Conservation (phyloP, 495 filamentous ascomycete genomes). For the Aspergillus egyptiacus region DNA sequence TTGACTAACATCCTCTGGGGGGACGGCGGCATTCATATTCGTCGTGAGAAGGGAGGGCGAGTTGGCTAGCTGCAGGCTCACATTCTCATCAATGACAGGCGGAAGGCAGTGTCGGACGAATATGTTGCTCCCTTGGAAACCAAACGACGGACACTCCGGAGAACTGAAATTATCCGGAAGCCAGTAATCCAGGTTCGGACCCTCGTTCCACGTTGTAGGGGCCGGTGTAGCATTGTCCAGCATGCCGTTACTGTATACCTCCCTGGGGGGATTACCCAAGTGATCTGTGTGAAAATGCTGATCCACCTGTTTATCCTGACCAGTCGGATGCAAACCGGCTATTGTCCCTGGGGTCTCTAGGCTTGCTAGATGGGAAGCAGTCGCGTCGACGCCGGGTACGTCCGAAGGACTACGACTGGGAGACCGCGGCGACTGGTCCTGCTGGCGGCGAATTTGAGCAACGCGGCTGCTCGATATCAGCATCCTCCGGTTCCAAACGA, state of each 20-base stretch:
- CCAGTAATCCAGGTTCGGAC: slow-evolving; percentile 36
- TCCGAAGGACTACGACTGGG: slow-evolving; percentile 14
- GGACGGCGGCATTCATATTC: slow-evolving; percentile 18
- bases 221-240: slow-evolving; percentile 5
- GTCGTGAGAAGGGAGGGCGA: slow-evolving; percentile 17
- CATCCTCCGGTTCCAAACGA: not conserved
- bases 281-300: not conserved
- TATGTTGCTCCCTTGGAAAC: slow-evolving; percentile 36
- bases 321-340: not conserved
- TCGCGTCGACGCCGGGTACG: slow-evolving; percentile 19
- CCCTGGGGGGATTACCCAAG: not conserved
- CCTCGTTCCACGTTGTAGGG: slow-evolving; percentile 29
- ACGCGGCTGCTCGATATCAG: slow-evolving; percentile 22
- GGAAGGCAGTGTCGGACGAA: slow-evolving; percentile 36
- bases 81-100: slow-evolving; percentile 26
- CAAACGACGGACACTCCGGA: slow-evolving; percentile 30
- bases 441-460: slow-evolving; percentile 39
- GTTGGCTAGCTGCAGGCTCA: slow-evolving; percentile 11
- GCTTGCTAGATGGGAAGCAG: slow-evolving; percentile 17
- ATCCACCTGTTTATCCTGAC: not conserved
- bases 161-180: slow-evolving; percentile 34
- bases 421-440: slow-evolving; percentile 22
- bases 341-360: not conserved
- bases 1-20: slow-evolving; percentile 19
- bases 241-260: not conserved